These are phyloP conservation scores for Mycena filopes DNA, from an alignment of 768 basidiomycete species.

Conservation along the genomic window DNA sequence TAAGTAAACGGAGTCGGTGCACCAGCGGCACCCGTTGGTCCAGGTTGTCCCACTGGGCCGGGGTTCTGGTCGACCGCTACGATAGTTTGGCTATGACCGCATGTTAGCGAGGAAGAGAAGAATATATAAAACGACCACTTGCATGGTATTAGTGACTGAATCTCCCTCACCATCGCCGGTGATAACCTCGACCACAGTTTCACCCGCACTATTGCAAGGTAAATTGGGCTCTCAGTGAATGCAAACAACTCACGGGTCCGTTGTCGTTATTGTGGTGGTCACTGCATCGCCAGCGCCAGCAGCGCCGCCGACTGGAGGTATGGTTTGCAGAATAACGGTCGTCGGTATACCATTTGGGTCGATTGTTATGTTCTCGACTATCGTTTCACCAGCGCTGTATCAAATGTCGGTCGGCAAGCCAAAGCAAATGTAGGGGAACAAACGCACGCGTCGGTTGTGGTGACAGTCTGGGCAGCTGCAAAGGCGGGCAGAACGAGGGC, in stretches of 20 bases:
- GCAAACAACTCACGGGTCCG: constrained; percentile 20
- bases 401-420: neutral
- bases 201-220: constrained; percentile 8
- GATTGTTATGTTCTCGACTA: constrained; percentile 21
- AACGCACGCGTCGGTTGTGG: constrained; percentile 24
- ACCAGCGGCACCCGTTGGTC: constrained; percentile 11
- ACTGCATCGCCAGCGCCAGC: neutral
- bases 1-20: constrained; percentile 29
- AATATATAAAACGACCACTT: neutral
- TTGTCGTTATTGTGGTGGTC: constrained; percentile 13
- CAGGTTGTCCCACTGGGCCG: constrained; percentile 30
- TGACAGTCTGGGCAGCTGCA: constrained; percentile 20
- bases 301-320: neutral
- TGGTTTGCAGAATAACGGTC: constrained; percentile 20
- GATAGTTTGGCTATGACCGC: constrained; percentile 16
- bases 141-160: constrained; percentile 15
- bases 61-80: neutral
- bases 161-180: constrained; percentile 17
- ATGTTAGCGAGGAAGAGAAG: neutral
- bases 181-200: constrained; percentile 25
- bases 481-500: constrained; percentile 21
- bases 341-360: constrained; percentile 17
- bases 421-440: neutral
- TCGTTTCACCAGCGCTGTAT: constrained; percentile 16
- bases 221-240: no score